Conservation (phyloP, 2,329 filamentous ascomycete genomes). For the Colletotrichum sojae region DNA sequence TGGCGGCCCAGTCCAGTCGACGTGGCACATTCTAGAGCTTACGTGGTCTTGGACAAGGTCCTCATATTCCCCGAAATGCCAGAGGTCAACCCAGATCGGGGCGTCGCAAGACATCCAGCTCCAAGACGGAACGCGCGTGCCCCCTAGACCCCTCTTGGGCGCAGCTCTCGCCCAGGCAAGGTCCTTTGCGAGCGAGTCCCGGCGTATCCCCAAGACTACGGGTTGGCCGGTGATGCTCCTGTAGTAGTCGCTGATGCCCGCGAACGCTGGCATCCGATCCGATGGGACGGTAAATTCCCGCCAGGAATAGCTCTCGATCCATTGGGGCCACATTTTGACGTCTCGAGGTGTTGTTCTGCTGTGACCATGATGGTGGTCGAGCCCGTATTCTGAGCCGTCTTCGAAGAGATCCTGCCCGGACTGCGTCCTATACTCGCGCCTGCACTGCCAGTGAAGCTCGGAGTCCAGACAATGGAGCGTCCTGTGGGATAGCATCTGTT, state of each 20-base stretch:
- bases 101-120: slow-evolving; percentile 25
- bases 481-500: slow-evolving; percentile 5
- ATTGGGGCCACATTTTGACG: neutral
- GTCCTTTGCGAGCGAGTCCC: neutral
- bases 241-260: slow-evolving; percentile 5
- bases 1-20: slow-evolving; percentile 13
- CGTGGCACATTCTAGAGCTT: too few species aligned
- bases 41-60: neutral
- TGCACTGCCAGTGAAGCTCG: slow-evolving; percentile 19
- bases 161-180: slow-evolving; percentile 10
- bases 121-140: neutral
- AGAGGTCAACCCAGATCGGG: neutral
- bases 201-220: neutral
- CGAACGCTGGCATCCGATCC: slow-evolving; percentile 16
- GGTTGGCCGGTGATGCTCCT: neutral
- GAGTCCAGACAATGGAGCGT: slow-evolving; percentile 2
- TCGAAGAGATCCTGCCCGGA: neutral
- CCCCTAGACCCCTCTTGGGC: neutral
- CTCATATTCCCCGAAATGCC: neutral
- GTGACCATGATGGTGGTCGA: neutral
- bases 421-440: neutral
- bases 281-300: slow-evolving; percentile 10
- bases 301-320: slow-evolving; percentile 10
- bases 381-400: neutral
- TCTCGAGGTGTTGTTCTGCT: neutral